Evolutionary conservation across 2,329 filamentous ascomycete species (phyloP), one percentile per base, ranked within the genome.

Genomic region (Clonostachys byssicola): DNA sequence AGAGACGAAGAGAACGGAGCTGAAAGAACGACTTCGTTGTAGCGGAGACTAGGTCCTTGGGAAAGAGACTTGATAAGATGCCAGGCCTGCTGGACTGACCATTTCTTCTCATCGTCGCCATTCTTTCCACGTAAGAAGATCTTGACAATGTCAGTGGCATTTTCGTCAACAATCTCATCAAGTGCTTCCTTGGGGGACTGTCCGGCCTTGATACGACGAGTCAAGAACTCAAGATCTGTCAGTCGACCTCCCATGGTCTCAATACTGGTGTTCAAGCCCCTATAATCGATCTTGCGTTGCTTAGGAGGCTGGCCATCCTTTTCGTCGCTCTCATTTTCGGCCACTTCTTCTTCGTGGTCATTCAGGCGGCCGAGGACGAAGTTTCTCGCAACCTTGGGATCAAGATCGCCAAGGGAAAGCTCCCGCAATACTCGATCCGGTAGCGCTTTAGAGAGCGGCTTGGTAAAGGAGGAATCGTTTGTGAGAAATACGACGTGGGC

Each of bases 401-500:
- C 87, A 50, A 94, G 87, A 60, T 99, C 94, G 2, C 90, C 89
- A 2, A 99, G 74, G 0, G 89, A 82, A 35, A 96, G 85, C 44
- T 90, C 86, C 47, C 89, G 84, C 74, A 97, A 95, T 12, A 96
- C 87, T 23, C 94, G 83, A 59, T 96, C 92, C 0, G 94, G 94
- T 17, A 99, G 76, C 1, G 90, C 88, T 61, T 90, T 94, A 49
- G 88, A 85, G 3, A 97, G 73, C 0, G 89, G 86, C 64, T 97
- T 97, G 44, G 88, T 86, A 66, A 90, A 96, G 0, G 90, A 89
- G 1, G 90, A 81, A 53, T 97, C 92, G 48, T 87, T 90, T 0
- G 92, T 96, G 36, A 99, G 74, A 73, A 97, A 96, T 48, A 99
- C 85, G 48, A 97, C 91, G 64, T 97, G 94, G 1, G 92, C 92